Conservation (phyloP, 192 early-diverging fungal genomes). For the Haplosporangium gracile region DNA sequence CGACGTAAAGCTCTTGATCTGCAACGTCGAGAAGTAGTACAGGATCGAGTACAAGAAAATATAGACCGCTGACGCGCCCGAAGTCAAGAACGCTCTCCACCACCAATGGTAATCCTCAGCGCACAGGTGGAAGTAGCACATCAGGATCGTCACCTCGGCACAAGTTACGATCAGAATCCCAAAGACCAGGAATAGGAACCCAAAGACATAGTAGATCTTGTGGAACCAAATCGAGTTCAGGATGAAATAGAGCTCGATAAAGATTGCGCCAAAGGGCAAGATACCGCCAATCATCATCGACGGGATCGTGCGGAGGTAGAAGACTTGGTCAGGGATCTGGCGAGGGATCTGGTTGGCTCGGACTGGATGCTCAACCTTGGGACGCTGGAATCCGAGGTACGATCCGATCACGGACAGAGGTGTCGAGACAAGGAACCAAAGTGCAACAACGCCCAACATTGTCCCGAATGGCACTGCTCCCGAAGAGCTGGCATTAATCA, state of each 20-base stretch:
- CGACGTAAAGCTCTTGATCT: conserved; percentile 84
- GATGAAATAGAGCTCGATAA: conserved; percentile 97
- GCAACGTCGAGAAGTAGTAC: conserved; percentile 85
- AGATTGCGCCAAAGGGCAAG: conserved; percentile 93
- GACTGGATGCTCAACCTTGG: conserved; percentile 79
- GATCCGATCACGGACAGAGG: conserved; percentile 89
- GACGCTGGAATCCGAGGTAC: conserved; percentile 75
- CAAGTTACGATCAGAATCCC: conserved; percentile 86
- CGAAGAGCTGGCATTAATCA: conserved; percentile 86
- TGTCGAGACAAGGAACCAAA: conserved; percentile 87
- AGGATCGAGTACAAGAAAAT: conserved; percentile 89
- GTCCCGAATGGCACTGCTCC: conserved; percentile 92
- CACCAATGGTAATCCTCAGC: conserved; percentile 88
- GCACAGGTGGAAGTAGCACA: conserved; percentile 93
- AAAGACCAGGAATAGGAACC: conserved; percentile 92
- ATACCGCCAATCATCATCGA: conserved; percentile 87
- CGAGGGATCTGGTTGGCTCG: conserved; percentile 95
- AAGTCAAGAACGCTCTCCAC: conserved; percentile 91
- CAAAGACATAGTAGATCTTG: conserved; percentile 94
- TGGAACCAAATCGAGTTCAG: conserved; percentile 95
- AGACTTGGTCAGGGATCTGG: conserved; percentile 90
- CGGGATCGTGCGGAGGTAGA: conserved; percentile 80
- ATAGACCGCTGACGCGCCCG: conserved; percentile 90
- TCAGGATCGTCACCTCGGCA: conserved; percentile 90
- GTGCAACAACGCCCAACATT: conserved; percentile 82